Evolutionary conservation across 306 rosid species (phyloP).

Genomic region (Benincasa hispida): DNA sequence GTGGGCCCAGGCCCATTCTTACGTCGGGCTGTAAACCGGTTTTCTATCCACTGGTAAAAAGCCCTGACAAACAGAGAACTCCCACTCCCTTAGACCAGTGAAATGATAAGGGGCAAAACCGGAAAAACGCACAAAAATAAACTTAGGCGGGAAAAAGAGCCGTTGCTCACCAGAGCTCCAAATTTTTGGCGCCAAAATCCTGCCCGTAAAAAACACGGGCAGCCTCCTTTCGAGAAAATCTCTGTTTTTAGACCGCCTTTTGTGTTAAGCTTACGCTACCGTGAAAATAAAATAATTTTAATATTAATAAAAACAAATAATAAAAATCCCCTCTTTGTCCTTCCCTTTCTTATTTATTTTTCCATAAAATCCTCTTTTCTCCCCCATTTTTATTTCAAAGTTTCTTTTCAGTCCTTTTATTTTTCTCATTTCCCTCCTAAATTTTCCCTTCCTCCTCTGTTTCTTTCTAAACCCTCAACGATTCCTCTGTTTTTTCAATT

Average conservation of each 20-base stretch:
- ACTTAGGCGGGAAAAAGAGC: constrained; percentile 82
- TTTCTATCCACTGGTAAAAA: constrained; percentile 13
- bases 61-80: constrained; percentile 21
- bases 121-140: constrained; percentile 9
- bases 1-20: constrained; percentile 1
- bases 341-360: constrained; percentile 9
- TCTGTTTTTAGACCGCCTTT: not conserved
- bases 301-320: not conserved
- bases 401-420: constrained; percentile 12
- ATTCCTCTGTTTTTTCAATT: constrained; percentile 1
- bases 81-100: constrained; percentile 26
- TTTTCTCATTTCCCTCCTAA: constrained; percentile 13
- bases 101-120: constrained; percentile 8
- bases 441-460: not conserved
- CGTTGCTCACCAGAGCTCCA: constrained; percentile 49
- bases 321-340: not conserved
- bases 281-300: not conserved
- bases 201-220: constrained; percentile 80
- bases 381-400: constrained; percentile 15
- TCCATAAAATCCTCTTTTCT: constrained; percentile 8
- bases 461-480: not conserved
- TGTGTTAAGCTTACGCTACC: constrained; percentile 8
- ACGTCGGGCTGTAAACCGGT: not conserved
- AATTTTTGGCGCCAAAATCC: constrained; percentile 30
- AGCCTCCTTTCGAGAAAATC: constrained; percentile 16